Conservation (phyloP, 805 yeast species). For the Alloascoidea hylecoeti region DNA sequence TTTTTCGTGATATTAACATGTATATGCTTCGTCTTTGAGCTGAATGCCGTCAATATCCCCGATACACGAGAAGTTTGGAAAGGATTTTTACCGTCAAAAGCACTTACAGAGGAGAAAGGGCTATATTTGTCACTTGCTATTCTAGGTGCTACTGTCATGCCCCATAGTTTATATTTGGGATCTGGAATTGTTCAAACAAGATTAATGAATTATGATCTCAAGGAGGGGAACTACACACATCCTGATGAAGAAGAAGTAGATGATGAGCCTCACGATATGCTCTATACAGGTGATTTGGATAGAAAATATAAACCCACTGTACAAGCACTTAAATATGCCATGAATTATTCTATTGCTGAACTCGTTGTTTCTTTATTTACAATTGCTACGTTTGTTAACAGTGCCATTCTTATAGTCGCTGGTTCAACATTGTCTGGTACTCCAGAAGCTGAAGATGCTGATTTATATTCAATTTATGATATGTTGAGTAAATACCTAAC, state of each 20-base stretch:
- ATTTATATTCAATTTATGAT: conserved; percentile 66
- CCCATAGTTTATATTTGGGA: conserved; percentile 76
- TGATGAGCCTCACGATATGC: conserved; percentile 2
- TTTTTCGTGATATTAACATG: conserved; percentile 61
- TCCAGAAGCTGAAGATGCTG: conserved; percentile 62
- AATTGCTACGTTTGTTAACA: conserved; percentile 85
- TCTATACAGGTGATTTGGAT: conserved; percentile 20
- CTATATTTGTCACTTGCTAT: conserved; percentile 70
- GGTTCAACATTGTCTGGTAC: conserved; percentile 66
- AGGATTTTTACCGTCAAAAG: conserved; percentile 63
- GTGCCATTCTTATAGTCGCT: conserved; percentile 82
- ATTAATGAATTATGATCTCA: conserved; percentile 55
- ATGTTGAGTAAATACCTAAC: conserved; percentile 58
- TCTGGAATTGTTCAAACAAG: conserved; percentile 83
- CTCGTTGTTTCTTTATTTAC: conserved; percentile 68
- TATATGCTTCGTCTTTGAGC: conserved; percentile 57
- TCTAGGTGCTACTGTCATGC: conserved; percentile 92
- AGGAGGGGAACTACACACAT: conserved; percentile 30
- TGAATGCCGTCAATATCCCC: conserved; percentile 32
- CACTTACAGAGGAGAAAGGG: conserved; percentile 47
- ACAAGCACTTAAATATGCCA: conserved; percentile 65
- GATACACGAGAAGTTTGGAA: conserved; percentile 34
- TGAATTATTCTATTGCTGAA: conserved; percentile 74
- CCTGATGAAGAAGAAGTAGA: conserved; percentile 6
- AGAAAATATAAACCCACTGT: conserved; percentile 54